These are phyloP conservation scores for Diplodia seriata DNA, from an alignment of 2,329 filamentous ascomycete species.

Conservation along the genomic window DNA sequence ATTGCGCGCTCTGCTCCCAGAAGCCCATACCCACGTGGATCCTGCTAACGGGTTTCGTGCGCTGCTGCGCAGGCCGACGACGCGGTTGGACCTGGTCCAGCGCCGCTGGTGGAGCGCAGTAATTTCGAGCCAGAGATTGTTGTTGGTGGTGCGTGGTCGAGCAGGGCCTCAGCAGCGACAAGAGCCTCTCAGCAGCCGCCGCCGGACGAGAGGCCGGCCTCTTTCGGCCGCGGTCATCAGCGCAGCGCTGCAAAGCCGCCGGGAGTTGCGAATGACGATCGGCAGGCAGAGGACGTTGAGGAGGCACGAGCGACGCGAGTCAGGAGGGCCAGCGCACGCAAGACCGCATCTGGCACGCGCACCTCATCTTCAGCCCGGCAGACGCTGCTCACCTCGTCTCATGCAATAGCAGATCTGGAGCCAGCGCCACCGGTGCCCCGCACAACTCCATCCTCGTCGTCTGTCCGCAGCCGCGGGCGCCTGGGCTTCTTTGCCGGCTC, in stretches of 20 bases:
- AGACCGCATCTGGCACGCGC: conserved; percentile 26
- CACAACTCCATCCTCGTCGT: conserved; percentile 23
- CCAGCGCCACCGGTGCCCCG: conserved; percentile 7
- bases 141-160: conserved; percentile 8
- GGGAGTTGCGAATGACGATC: conserved; percentile 30
- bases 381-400: conserved; percentile 7
- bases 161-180: background rate
- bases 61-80: conserved; percentile 30
- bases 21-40: conserved; percentile 21
- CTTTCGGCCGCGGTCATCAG: conserved; percentile 18
- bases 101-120: conserved; percentile 25
- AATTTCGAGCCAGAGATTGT: conserved; percentile 23
- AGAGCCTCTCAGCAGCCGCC: conserved; percentile 7
- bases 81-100: conserved; percentile 27
- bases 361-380: conserved; percentile 21
- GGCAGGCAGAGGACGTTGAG: conserved; percentile 28
- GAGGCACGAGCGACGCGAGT: conserved; percentile 31
- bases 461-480: conserved; percentile 4
- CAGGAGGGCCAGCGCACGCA: conserved; percentile 20
- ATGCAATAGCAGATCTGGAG: background rate
- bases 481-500: conserved; percentile 4
- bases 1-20: conserved; percentile 8
- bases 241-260: conserved; percentile 26
- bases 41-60: conserved; percentile 28
- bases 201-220: conserved; percentile 16